Evolutionary conservation across 306 rosid species (phyloP).

Genomic region (Psophocarpus tetragonolobus): DNA sequence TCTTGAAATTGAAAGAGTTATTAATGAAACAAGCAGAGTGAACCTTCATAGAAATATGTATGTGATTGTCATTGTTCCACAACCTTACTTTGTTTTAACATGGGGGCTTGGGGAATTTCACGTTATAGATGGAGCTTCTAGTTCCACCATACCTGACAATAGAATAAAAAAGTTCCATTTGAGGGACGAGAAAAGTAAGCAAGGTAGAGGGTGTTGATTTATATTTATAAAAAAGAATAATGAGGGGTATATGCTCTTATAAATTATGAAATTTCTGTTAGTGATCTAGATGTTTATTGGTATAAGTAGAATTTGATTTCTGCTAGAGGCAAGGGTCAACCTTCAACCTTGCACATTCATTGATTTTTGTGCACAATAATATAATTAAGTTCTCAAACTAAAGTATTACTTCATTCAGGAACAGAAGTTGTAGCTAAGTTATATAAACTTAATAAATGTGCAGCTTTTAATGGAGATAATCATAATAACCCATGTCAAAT

Average conservation of each 20-base stretch:
- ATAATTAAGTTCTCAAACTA: not conserved
- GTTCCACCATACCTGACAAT: not conserved
- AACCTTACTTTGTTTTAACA: constrained; percentile 9
- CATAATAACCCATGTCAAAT: not conserved
- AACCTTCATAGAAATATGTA: not conserved
- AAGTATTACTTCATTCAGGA: not conserved
- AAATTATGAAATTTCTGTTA: not conserved
- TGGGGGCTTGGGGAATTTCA: constrained; percentile 3
- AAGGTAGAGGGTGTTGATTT: not conserved
- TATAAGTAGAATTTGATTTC: not conserved
- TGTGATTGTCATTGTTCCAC: constrained; percentile 14
- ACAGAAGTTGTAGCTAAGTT: not conserved
- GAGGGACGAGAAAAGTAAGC: constrained; percentile 21
- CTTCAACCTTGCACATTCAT: not conserved
- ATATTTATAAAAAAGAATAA: not conserved
- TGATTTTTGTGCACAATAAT: not conserved
- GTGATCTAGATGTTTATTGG: not conserved
- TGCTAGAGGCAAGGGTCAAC: not conserved
- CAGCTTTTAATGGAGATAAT: not conserved
- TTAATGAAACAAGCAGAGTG: not conserved
- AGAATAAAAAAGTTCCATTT: not conserved
- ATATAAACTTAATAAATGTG: not conserved
- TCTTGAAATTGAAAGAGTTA: constrained; percentile 8
- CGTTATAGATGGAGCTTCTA: constrained; percentile 3
- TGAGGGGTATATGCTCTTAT: not conserved